phyloP scores from a whole-genome alignment of 1,284 basidiomycete species.

The Boletus subluridellus region DNA sequence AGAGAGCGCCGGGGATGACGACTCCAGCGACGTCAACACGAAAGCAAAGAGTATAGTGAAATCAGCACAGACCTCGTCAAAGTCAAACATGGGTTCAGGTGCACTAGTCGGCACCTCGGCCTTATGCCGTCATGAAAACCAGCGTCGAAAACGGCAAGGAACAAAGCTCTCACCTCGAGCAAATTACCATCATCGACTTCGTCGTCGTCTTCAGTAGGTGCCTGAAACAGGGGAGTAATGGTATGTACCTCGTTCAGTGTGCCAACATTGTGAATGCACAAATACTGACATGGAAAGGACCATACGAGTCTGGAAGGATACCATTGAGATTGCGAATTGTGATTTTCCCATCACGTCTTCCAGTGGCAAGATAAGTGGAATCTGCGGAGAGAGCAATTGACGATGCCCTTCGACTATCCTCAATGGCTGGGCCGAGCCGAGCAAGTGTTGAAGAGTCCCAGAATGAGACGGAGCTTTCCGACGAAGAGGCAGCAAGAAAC shows the following conservation, averaged over 20 bases:
- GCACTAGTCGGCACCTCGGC: not conserved
- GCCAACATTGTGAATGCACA: not conserved
- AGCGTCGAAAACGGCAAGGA: not conserved
- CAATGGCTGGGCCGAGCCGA: too few relatives aligned
- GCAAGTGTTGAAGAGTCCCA: not conserved
- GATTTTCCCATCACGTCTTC: not conserved
- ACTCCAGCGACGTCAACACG: not conserved
- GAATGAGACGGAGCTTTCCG: not conserved
- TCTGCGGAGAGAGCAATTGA: not conserved
- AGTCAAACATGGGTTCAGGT: not conserved
- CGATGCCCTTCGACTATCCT: too few relatives aligned
- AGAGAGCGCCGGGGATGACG: not conserved
- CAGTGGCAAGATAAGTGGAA: too few relatives aligned
- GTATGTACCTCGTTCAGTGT: too few relatives aligned
- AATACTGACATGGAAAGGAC: too few relatives aligned
- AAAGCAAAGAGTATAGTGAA: not conserved
- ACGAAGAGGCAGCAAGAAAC: not conserved
- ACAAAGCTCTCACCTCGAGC: not conserved
- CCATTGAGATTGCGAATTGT: not conserved
- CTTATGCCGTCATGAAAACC: not conserved
- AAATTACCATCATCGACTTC: not conserved
- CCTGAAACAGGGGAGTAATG: not conserved
- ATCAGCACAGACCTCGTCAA: not conserved
- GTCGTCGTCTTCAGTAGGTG: too few relatives aligned
- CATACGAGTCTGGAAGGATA: constrained; percentile 1